These are phyloP conservation scores for Aureobasidium uvarum DNA, from an alignment of 2,329 filamentous ascomycete genomes.

Conservation along the genomic window DNA sequence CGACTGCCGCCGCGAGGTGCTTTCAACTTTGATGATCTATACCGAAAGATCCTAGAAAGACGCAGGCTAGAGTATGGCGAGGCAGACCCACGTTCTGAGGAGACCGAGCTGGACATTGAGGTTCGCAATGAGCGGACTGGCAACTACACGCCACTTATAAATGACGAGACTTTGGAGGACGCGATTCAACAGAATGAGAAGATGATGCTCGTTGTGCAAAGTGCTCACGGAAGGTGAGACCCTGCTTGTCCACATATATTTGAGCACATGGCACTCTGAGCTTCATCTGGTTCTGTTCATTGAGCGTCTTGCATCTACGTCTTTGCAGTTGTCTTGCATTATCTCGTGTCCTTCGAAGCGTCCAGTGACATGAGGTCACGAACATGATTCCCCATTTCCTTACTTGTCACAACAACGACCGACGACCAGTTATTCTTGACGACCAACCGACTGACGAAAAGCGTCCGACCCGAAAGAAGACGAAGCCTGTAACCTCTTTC, in stretches of 20 bases:
- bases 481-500: background rate
- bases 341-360: background rate
- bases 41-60: conserved; percentile 80
- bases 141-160: conserved; percentile 8
- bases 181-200: conserved; percentile 23
- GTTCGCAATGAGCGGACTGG: conserved; percentile 19
- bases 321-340: background rate
- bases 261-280: background rate
- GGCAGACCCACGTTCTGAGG: conserved; percentile 7
- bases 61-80: conserved; percentile 62
- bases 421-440: conserved; percentile 6
- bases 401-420: conserved; percentile 5
- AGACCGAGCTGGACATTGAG: conserved; percentile 19
- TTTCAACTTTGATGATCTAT: conserved; percentile 72
- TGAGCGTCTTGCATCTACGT: background rate
- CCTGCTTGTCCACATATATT: background rate
- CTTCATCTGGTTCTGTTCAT: background rate
- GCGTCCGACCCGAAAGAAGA: background rate
- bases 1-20: conserved; percentile 69
- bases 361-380: background rate
- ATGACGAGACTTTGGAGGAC: conserved; percentile 14
- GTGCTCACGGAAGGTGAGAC: conserved; percentile 7
- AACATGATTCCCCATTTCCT: background rate
- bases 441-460: background rate
- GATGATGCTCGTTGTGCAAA: conserved; percentile 21